Percentiles rank a stretch among this genome's conserved stretches.
Conservation (phyloP, 768 basidiomycete genomes). For the Tylopilus balloui region DNA sequence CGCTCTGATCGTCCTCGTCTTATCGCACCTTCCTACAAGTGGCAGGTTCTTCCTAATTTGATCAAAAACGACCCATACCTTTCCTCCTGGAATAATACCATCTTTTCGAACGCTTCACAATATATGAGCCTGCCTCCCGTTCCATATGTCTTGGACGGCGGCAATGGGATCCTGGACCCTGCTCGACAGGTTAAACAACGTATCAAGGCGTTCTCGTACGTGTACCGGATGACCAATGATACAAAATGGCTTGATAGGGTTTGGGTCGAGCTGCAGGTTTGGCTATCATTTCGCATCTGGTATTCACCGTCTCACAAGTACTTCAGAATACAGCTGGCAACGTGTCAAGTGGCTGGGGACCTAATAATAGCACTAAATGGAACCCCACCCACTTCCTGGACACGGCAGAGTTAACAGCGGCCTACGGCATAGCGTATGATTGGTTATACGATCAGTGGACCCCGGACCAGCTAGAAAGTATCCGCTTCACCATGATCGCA, state of each 20-base stretch:
- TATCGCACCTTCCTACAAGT: slow-evolving; percentile 89
- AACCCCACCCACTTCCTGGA: slow-evolving; percentile 91
- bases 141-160: slow-evolving; percentile 69
- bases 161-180: slow-evolving; percentile 87
- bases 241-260: slow-evolving; percentile 86
- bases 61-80: slow-evolving; percentile 86
- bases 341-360: slow-evolving; percentile 61
- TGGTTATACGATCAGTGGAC: slow-evolving; percentile 91
- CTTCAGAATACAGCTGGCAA: slow-evolving; percentile 68
- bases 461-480: slow-evolving; percentile 60
- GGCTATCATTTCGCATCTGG: slow-evolving; percentile 23
- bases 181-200: slow-evolving; percentile 87
- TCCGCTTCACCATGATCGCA: slow-evolving; percentile 67
- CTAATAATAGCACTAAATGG: slow-evolving; percentile 63
- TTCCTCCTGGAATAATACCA: slow-evolving; percentile 82
- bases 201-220: slow-evolving; percentile 90
- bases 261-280: slow-evolving; percentile 77
- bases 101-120: slow-evolving; percentile 82
- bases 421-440: slow-evolving; percentile 92
- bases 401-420: slow-evolving; percentile 81
- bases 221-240: slow-evolving; percentile 86
- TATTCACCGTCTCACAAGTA: background rate
- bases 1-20: slow-evolving; percentile 85
- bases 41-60: slow-evolving; percentile 73
- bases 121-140: slow-evolving; percentile 64